A percentile compares a stretch with the other conserved stretches of the same genome.
phyloP scores from a whole-genome alignment of 169 alveolate species.

The Cryptosporidium ubiquitum region DNA sequence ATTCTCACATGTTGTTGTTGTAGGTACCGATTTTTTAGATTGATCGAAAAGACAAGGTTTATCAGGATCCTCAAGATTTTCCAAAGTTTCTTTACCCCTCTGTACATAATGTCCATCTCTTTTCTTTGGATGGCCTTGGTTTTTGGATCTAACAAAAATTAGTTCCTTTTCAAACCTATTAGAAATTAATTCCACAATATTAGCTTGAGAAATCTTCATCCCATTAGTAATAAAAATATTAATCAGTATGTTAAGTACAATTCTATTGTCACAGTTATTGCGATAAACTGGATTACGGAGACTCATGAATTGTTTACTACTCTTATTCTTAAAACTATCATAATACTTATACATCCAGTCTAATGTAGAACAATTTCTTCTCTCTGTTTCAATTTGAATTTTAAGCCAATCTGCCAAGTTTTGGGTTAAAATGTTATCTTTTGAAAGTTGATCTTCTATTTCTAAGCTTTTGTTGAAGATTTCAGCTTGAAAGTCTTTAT shows the following conservation, averaged over 20 bases:
- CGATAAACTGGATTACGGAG: background rate
- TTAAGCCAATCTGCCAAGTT: constrained; percentile 20
- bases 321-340: background rate
- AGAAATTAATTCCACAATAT: background rate
- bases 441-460: background rate
- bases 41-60: background rate
- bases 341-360: constrained; percentile 44
- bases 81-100: background rate
- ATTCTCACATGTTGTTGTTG: background rate
- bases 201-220: constrained; percentile 36
- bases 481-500: background rate
- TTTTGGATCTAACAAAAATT: background rate
- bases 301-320: too few species aligned
- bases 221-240: constrained; percentile 48
- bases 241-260: constrained; percentile 14
- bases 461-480: background rate
- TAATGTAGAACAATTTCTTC: background rate
- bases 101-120: background rate
- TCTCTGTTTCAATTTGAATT: constrained; percentile 20
- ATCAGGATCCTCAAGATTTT: background rate
- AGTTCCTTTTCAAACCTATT: constrained; percentile 29
- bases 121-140: background rate
- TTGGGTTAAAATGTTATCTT: background rate
- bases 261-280: constrained; percentile 26
- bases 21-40: background rate